Evolutionary conservation across 2,329 filamentous ascomycete species (phyloP), one percentile per base, ranked within the genome.

Genomic region (Sordariomycetes sp.): DNA sequence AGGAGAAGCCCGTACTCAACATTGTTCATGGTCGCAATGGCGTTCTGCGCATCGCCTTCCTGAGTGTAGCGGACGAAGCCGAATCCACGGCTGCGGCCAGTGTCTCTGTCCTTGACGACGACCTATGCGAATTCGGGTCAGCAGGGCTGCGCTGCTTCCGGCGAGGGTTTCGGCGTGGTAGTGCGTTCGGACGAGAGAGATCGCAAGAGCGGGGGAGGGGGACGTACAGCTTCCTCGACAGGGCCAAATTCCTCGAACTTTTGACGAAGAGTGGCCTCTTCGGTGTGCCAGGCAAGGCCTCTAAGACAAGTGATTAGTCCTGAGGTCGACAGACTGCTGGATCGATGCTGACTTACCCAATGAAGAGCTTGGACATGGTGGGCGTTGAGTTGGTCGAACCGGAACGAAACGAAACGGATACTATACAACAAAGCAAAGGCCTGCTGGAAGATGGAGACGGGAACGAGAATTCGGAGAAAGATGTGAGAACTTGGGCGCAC

Each of bases 251-350:
- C 82, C 59, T 90, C 82, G 59, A 98, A 98, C 63, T 94, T 94
- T 55, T 82, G 68, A 54, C 85, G 82, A 46, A 98, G 70, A 47
- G 85, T 87, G 29, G 66, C 64, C 64, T 96, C 90, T 61, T 93
- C 87, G 44, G 92, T 98, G 68, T 95, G 88, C 92, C 92, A 98
- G 53, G 92, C 86, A 48, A 98, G 86, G 73, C 92, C 92, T 55
- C 90, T 94, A 26, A 19, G 18, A 18, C n/a, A 19, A 14, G 12
- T 8, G 10, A 17, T 21, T 19, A n/a, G n/a, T n/a, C n/a, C n/a
- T n/a, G n/a, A n/a, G n/a, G n/a, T n/a, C n/a, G 20, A 16, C 37
- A 56, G 51, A 36, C 36, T 18, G 18, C 17, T 32, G 19, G 30
- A 25, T 9, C 23, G n/a, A 9, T 23, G 15, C 31, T 35, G 41